Evolutionary conservation across 2,329 filamentous ascomycete species (phyloP), one percentile per base, ranked within the genome.

Genomic region (Pestalotiopsis sp.): DNA sequence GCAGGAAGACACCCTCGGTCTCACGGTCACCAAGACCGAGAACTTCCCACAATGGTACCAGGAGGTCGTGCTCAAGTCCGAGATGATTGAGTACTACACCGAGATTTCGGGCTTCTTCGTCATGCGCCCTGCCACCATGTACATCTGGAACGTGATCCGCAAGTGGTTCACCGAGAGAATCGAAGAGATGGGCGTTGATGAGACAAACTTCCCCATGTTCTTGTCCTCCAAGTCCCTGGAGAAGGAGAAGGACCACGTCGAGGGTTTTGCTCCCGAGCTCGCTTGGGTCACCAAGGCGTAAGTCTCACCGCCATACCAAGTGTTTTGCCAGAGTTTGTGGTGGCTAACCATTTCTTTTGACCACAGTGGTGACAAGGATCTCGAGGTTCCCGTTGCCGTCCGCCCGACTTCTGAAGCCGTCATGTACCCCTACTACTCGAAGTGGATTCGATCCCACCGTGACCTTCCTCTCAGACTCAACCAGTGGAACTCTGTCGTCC

Each of bases 31-130:
- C 72, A 98, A 98, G 83, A 86, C 91, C 63, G 91, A 93, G 62
- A 94, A 98, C 83, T 96, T 99, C 79, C 87, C 93, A 65, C 90
- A 91, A 82, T 99, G 96, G 96, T 99, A 99, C 83, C 94, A 97
- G 83, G 95, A 99, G 83, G 93, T 98, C 70, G 92, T 99, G 68
- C 91, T 95, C 78, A 99, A 99, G 88, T 93, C 94, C 75, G 94
- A 98, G 80, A 93, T 99, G 92, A 91, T 98, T 76, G 95, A 97
- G 78, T 99, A 98, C 88, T 98, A 98, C 80, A 84, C 74, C 65
- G 81, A 83, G 83, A 95, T 98, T 71, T 93, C 95, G n/a, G 93
- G 95, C 63, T 98, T 97, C 85, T 98, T 97, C 82, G 96, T 98
- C 80, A 88, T 97, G 80, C 95, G 93, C 71, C 91, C 89, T 66